These are phyloP conservation scores for Rhizopogon sp. DNA, from an alignment of 768 basidiomycete species.

Conservation along the genomic window DNA sequence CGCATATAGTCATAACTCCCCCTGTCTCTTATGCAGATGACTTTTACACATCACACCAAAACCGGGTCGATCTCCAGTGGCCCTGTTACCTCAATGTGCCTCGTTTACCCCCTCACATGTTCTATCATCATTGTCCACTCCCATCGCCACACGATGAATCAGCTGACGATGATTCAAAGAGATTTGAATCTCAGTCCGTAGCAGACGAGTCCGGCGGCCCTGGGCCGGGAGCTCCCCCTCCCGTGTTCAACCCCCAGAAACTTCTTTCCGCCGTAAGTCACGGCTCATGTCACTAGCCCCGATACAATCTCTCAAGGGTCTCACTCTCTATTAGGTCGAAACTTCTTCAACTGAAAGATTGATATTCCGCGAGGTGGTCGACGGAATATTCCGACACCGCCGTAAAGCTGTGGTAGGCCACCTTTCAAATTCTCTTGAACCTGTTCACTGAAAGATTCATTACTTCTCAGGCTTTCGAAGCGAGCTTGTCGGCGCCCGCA, in stretches of 20 bases:
- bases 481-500: slow-evolving; percentile 30
- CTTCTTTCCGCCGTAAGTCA: slow-evolving; percentile 26
- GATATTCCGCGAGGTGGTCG: slow-evolving; percentile 26
- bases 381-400: slow-evolving; percentile 31
- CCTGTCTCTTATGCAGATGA: slow-evolving; percentile 34
- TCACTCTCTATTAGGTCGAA: slow-evolving; percentile 13
- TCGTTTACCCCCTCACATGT: slow-evolving; percentile 10
- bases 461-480: slow-evolving; percentile 33
- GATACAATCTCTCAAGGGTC: not conserved
- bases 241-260: slow-evolving; percentile 28
- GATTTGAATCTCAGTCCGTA: not conserved
- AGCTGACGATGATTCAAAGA: not conserved
- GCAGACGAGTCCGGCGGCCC: not conserved
- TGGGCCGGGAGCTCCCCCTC: not conserved
- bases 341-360: slow-evolving; percentile 25
- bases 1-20: slow-evolving; percentile 53
- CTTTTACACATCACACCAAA: slow-evolving; percentile 28
- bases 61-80: slow-evolving; percentile 34
- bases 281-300: not conserved
- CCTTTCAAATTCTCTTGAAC: slow-evolving; percentile 2
- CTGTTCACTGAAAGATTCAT: not conserved
- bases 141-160: not conserved
- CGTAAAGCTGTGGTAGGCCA: slow-evolving; percentile 36
- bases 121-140: not conserved
- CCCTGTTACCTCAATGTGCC: slow-evolving; percentile 31